Evolutionary conservation across 2,329 filamentous ascomycete species (phyloP), one percentile per base, ranked within the genome.

Genomic region (Davidsoniella australis): DNA sequence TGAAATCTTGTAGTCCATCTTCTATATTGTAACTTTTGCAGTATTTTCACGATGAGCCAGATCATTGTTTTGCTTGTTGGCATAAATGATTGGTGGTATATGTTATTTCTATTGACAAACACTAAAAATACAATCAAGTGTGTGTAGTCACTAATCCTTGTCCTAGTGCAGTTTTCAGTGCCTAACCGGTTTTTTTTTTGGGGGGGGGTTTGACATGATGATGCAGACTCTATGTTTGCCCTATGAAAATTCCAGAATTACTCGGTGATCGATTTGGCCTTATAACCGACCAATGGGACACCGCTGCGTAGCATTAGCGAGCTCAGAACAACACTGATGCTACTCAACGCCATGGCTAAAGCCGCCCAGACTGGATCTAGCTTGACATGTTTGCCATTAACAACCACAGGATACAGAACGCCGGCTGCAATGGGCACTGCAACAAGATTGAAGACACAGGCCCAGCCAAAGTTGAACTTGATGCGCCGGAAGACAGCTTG

Each of bases 331-430:
- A 96, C 88, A 59, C 84, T 91, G 56, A 95, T 80, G 62, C 83
- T 89, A 63, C 87, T 94, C 62, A 88, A 64, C 23, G 89, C 89
- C 89, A 95, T 96, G 1, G 88, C 88, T 61, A 94, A 64, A 56
- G 80, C 82, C 4, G 88, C 89, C 88, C 88, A 95, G 1, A 84
- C 83, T 0, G 83, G 83, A 61, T 85, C 80, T 43, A 88, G 64
- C 53, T 74, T 67, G 17, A 86, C 64, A 59, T 82, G 81, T 26
- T 61, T 60, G 1, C 69, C 72, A 2, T 60, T 58, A 3, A 62
- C 61, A 43, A 68, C 69, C 43, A 80, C 55, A 2, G 72, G 66
- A 62, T 84, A 93, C 52, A 93, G 66, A 37, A 80, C 82, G 1
- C 86, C 86, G 0, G 86, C 86, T 0, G 86, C 85, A 50, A 94